Evolutionary conservation across 2,329 filamentous ascomycete genomes (phyloP).

Genomic region (Allantophomopsis cytisporea): DNA sequence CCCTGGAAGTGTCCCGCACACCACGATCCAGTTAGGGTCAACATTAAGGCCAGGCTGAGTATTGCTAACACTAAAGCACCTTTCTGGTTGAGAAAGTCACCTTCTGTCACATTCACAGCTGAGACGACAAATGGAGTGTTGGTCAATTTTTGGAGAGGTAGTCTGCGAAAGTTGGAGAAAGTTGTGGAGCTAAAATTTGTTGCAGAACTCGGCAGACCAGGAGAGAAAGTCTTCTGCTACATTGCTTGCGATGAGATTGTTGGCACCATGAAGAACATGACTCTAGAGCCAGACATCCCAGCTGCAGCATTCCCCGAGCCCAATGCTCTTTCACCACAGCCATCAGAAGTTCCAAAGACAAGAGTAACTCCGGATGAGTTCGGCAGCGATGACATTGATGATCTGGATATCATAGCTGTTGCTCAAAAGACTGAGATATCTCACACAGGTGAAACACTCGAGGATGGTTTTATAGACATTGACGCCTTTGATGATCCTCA

Average conservation of each 20-base stretch:
- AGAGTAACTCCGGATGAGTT: slow-evolving; percentile 10
- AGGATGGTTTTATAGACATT: slow-evolving; percentile 36
- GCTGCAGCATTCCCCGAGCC: slow-evolving; percentile 17
- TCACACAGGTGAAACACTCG: slow-evolving; percentile 9
- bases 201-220: slow-evolving; percentile 35
- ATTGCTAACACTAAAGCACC: slow-evolving; percentile 47
- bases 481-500: slow-evolving; percentile 35
- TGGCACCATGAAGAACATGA: slow-evolving; percentile 27
- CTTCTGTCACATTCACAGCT: slow-evolving; percentile 62
- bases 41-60: slow-evolving; percentile 52
- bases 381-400: slow-evolving; percentile 20
- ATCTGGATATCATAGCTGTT: slow-evolving; percentile 26
- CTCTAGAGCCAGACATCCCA: slow-evolving; percentile 17
- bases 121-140: slow-evolving; percentile 57
- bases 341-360: neutral
- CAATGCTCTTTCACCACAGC: neutral
- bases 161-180: slow-evolving; percentile 50
- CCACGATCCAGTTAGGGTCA: slow-evolving; percentile 31
- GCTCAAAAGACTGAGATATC: slow-evolving; percentile 11
- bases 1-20: slow-evolving; percentile 9
- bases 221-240: slow-evolving; percentile 50
- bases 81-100: slow-evolving; percentile 46
- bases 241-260: slow-evolving; percentile 80
- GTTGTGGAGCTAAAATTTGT: slow-evolving; percentile 41
- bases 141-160: slow-evolving; percentile 53